phyloP scores from a whole-genome alignment of 768 basidiomycete species.

The Agaricus blazei region DNA sequence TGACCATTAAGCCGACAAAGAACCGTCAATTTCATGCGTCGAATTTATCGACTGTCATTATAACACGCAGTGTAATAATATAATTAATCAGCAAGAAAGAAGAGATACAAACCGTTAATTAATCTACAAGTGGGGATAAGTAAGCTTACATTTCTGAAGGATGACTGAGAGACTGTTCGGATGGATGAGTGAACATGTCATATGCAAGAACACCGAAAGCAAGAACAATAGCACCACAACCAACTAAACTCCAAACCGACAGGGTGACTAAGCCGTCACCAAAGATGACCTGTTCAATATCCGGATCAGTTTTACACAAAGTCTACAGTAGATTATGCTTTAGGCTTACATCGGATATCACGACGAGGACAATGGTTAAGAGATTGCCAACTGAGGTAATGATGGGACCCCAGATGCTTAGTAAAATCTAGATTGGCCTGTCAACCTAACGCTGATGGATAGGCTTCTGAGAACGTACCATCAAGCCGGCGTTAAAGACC shows the following conservation, averaged over 20 bases:
- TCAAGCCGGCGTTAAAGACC: conserved; percentile 79
- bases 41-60: too few relatives aligned
- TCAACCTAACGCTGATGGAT: conserved; percentile 3
- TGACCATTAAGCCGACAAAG: too few relatives aligned
- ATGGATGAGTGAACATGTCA: conserved; percentile 50
- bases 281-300: conserved; percentile 39
- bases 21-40: too few relatives aligned
- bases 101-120: background rate
- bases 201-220: conserved; percentile 80
- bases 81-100: background rate
- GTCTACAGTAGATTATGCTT: background rate
- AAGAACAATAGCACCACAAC: conserved; percentile 72
- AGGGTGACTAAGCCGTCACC: conserved; percentile 56
- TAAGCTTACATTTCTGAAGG: too few relatives aligned
- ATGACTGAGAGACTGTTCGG: conserved; percentile 11
- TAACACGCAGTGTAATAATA: too few relatives aligned
- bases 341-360: conserved; percentile 62
- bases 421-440: conserved; percentile 48
- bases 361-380: conserved; percentile 90
- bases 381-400: conserved; percentile 86
- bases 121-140: background rate
- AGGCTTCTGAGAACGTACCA: conserved; percentile 44
- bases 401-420: conserved; percentile 86
- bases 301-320: background rate
- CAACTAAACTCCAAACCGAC: conserved; percentile 68